Evolutionary conservation across 352 stramenopile species (phyloP).

Genomic region (Pythium guiyangense): DNA sequence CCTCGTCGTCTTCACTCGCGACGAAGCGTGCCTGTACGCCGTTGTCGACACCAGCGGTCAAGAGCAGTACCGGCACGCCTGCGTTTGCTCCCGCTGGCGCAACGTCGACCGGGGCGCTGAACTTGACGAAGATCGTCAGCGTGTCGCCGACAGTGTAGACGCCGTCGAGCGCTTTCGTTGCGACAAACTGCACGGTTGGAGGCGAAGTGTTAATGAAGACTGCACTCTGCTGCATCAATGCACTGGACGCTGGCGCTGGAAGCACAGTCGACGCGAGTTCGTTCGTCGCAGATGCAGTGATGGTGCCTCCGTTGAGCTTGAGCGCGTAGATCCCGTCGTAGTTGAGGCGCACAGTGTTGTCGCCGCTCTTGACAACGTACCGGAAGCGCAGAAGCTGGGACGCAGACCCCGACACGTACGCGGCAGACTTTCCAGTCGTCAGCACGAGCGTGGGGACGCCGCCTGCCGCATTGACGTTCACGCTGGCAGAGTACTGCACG

Average conservation of each 20-base stretch:
- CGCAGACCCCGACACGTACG: conserved; percentile 39
- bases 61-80: conserved; percentile 32
- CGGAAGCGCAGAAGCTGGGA: conserved; percentile 36
- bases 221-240: conserved; percentile 11
- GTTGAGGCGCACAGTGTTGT: conserved; percentile 23
- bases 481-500: conserved; percentile 37
- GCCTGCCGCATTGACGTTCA: conserved; percentile 32
- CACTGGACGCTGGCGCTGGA: conserved; percentile 16
- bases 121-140: conserved; percentile 31
- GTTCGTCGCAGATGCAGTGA: conserved; percentile 17
- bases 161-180: conserved; percentile 30
- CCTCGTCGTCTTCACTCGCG: conserved; percentile 25
- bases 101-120: conserved; percentile 34
- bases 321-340: conserved; percentile 46
- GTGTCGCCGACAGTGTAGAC: conserved; percentile 51
- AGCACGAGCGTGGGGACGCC: conserved; percentile 34
- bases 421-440: conserved; percentile 32
- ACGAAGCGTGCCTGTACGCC: conserved; percentile 22
- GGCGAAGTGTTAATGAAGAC: conserved; percentile 36
- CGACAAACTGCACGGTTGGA: conserved; percentile 30
- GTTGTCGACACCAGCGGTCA: conserved; percentile 33
- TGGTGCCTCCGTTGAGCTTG: conserved; percentile 31
- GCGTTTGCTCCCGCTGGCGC: conserved; percentile 1
- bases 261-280: conserved; percentile 36
- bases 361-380: conserved; percentile 42